These are phyloP conservation scores for Collybia mongolica DNA, from an alignment of 768 basidiomycete species.

Conservation along the genomic window DNA sequence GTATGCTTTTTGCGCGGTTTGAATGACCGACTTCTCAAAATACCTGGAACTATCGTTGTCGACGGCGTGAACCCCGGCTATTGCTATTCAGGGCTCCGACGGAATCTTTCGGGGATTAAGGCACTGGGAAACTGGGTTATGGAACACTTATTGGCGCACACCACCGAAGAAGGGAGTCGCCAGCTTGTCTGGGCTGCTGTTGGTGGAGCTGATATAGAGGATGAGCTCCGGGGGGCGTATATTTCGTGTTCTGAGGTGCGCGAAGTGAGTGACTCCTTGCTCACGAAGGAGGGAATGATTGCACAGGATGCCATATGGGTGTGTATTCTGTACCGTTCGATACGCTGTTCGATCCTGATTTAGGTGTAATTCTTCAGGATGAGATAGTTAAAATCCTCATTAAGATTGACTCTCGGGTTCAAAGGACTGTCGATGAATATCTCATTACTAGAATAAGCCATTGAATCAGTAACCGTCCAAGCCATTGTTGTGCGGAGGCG, in stretches of 20 bases:
- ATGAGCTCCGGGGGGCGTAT: slow-evolving; percentile 13
- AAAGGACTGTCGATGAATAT: slow-evolving; percentile 5
- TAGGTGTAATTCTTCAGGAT: not conserved
- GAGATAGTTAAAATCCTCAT: slow-evolving; percentile 12
- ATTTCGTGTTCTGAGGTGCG: slow-evolving; percentile 8
- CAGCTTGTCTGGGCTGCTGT: slow-evolving; percentile 15
- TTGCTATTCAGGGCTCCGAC: slow-evolving; percentile 34
- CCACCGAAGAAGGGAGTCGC: slow-evolving; percentile 23
- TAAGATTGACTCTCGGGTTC: slow-evolving; percentile 10
- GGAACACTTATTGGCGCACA: slow-evolving; percentile 29
- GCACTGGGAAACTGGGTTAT: slow-evolving; percentile 19
- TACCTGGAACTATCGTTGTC: slow-evolving; percentile 27
- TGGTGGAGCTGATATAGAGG: slow-evolving; percentile 6
- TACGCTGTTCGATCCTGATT: not conserved
- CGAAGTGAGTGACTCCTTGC: slow-evolving; percentile 12
- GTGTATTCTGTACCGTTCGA: not conserved
- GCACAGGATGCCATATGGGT: slow-evolving; percentile 7
- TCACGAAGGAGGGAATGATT: slow-evolving; percentile 1
- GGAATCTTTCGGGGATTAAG: slow-evolving; percentile 19
- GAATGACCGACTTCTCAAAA: slow-evolving; percentile 20
- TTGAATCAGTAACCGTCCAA: too few relatives aligned
- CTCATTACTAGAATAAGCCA: not conserved
- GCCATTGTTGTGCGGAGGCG: too few relatives aligned
- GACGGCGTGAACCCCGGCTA: slow-evolving; percentile 39
- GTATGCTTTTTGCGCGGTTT: slow-evolving; percentile 38